Conservation (phyloP, 2,329 filamentous ascomycete species). For the Trichoderma sp. region DNA sequence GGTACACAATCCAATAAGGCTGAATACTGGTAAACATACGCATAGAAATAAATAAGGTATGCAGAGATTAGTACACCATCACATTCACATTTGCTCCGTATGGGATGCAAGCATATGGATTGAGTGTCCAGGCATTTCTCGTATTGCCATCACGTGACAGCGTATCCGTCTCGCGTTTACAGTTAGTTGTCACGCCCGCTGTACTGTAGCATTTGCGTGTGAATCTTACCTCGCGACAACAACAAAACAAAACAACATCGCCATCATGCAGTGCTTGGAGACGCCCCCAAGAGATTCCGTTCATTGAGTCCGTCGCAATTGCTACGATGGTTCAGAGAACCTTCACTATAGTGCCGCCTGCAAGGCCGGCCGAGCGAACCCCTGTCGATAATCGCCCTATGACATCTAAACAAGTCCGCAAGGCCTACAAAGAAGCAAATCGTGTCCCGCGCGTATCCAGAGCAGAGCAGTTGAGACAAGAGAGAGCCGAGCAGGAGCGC, state of each 20-base stretch:
- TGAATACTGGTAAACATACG: too few relatives aligned
- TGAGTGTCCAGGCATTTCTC: not conserved
- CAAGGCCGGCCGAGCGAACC: constrained; percentile 25
- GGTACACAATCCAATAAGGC: too few relatives aligned
- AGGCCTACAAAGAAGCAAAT: constrained; percentile 38
- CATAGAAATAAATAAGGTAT: too few relatives aligned
- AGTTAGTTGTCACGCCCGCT: not conserved
- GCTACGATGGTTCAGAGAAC: constrained; percentile 42
- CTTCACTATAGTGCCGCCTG: constrained; percentile 44
- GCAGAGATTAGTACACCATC: too few relatives aligned
- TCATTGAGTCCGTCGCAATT: not conserved
- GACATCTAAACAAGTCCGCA: constrained; percentile 44
- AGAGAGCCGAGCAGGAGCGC: constrained; percentile 52
- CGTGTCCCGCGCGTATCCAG: constrained; percentile 39
- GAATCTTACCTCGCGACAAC: constrained; percentile 12
- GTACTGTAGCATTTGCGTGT: not conserved
- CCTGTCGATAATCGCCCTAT: constrained; percentile 33
- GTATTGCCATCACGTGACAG: constrained; percentile 22
- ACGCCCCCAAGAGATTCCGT: not conserved
- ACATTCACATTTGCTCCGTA: too few relatives aligned
- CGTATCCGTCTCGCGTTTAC: constrained; percentile 23
- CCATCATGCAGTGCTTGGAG: not conserved
- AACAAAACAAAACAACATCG: constrained; percentile 1
- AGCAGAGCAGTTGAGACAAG: constrained; percentile 40
- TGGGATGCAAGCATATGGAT: not conserved